Conservation (phyloP, 2,329 filamentous ascomycete species). For the Cadophora sp. region DNA sequence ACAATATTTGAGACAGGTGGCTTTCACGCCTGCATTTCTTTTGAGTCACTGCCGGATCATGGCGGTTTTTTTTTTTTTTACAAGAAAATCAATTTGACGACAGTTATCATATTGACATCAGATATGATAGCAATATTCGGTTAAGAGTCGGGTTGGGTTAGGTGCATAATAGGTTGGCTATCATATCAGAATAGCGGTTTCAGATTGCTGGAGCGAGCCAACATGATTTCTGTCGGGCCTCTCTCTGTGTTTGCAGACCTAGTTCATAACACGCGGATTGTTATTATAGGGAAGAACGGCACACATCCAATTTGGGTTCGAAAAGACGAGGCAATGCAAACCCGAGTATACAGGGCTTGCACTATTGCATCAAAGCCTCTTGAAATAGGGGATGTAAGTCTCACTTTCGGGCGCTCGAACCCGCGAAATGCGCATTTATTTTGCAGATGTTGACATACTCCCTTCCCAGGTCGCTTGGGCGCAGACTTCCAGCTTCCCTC, state of each 20-base stretch:
- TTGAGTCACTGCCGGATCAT: conserved; percentile 16
- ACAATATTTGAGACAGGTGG: conserved; percentile 8
- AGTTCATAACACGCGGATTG: conserved; percentile 3
- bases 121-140: conserved; percentile 17
- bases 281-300: not conserved
- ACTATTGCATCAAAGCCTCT: not conserved
- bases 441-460: too few relatives aligned
- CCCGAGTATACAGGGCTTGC: not conserved
- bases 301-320: not conserved
- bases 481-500: not conserved
- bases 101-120: conserved; percentile 13
- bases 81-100: not conserved
- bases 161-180: conserved; percentile 6
- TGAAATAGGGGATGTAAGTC: not conserved
- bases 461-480: not conserved
- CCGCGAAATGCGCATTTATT: not conserved
- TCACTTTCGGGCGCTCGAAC: not conserved
- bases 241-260: not conserved
- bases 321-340: not conserved
- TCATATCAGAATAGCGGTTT: conserved; percentile 14
- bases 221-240: not conserved
- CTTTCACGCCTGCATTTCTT: conserved; percentile 9
- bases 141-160: not conserved
- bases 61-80: too few relatives aligned
- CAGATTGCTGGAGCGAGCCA: conserved; percentile 3